phyloP scores from a whole-genome alignment of 352 stramenopile species.

The Globisporangium uncinulatum region DNA sequence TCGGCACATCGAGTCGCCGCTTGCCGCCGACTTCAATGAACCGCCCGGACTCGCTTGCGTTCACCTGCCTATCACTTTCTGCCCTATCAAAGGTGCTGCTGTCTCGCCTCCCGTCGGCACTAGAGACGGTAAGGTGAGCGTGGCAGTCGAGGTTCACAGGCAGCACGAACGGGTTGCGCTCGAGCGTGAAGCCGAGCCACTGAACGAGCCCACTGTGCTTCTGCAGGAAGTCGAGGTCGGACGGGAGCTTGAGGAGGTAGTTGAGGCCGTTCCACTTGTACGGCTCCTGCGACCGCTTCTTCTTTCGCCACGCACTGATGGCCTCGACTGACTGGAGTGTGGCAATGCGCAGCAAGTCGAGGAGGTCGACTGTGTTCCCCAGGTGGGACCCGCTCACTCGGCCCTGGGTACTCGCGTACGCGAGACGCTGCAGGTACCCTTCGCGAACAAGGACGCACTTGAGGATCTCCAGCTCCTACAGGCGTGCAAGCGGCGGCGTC shows the following conservation, averaged over 20 bases:
- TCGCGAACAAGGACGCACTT: conserved; percentile 88
- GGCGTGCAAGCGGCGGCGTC: too few species aligned
- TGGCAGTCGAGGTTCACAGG: conserved; percentile 71
- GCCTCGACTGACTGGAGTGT: conserved; percentile 88
- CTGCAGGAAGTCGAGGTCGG: conserved; percentile 88
- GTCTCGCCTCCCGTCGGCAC: background rate
- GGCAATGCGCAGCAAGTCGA: conserved; percentile 81
- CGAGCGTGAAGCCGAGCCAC: conserved; percentile 83
- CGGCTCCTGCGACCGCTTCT: conserved; percentile 20
- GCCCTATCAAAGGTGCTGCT: background rate
- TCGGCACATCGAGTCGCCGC: conserved; percentile 8
- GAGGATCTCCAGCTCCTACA: conserved; percentile 81
- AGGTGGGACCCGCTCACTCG: conserved; percentile 51
- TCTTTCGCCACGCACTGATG: conserved; percentile 65
- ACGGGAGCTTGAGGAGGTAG: conserved; percentile 89
- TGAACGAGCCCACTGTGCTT: conserved; percentile 63
- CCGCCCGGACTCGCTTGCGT: conserved; percentile 18
- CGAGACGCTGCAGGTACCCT: conserved; percentile 80
- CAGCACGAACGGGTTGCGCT: conserved; percentile 87
- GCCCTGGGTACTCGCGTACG: conserved; percentile 30
- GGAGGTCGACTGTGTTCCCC: conserved; percentile 68
- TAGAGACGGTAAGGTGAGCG: background rate
- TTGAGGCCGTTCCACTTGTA: conserved; percentile 91
- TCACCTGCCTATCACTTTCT: background rate
- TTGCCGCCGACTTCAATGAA: conserved; percentile 70